Conservation (phyloP, 2,329 filamentous ascomycete genomes). For the Exophiala sp. region DNA sequence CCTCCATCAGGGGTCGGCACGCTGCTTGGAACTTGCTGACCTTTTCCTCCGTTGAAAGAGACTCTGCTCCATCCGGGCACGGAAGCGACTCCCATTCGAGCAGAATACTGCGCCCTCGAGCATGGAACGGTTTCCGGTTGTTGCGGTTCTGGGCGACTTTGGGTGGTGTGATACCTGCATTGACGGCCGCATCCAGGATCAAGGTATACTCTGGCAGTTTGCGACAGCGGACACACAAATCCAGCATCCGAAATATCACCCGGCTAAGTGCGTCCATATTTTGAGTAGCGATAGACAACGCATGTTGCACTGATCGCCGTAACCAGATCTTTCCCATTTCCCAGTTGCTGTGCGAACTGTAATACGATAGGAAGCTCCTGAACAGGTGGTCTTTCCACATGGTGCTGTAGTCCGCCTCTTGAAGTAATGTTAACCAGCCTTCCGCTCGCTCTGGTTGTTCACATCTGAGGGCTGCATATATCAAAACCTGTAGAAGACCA, state of each 20-base stretch:
- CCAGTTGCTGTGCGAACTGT: conserved; percentile 22
- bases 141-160: conserved; percentile 5
- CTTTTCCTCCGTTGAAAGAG: conserved; percentile 4
- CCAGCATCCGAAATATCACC: conserved; percentile 26
- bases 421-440: conserved; percentile 22
- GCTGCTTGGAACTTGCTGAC: conserved; percentile 10
- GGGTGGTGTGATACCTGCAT: conserved; percentile 17
- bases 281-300: conserved; percentile 12
- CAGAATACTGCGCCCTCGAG: conserved; percentile 17
- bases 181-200: conserved; percentile 22
- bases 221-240: conserved; percentile 25
- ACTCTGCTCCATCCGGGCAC: conserved; percentile 4
- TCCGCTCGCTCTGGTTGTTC: conserved; percentile 26
- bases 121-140: conserved; percentile 10
- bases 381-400: conserved; percentile 19
- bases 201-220: conserved; percentile 21
- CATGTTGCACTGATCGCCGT: conserved; percentile 16
- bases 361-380: conserved; percentile 22
- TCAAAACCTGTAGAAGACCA: conserved; percentile 15
- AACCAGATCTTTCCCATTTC: conserved; percentile 24
- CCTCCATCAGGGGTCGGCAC: conserved; percentile 11
- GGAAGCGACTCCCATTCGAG: conserved; percentile 19
- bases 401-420: conserved; percentile 14
- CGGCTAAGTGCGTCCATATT: conserved; percentile 13
- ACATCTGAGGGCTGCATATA: conserved; percentile 19